Conservation (phyloP, 2,329 filamentous ascomycete genomes). For the Exophiala sp. region DNA sequence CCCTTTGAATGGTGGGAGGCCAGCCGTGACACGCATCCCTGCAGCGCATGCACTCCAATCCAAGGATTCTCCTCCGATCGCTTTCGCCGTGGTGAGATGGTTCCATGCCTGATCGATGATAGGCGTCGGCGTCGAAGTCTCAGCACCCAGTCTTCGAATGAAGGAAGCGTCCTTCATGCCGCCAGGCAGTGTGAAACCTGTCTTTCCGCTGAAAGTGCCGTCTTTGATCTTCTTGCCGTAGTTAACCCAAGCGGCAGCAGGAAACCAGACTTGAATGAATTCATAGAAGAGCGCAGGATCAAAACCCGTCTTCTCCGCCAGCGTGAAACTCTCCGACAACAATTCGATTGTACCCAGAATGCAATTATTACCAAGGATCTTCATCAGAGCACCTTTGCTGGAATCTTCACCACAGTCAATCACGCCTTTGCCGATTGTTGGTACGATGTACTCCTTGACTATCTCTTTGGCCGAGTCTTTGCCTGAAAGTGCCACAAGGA, state of each 20-base stretch:
- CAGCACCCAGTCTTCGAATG: constrained; percentile 6
- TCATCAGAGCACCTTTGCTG: constrained; percentile 5
- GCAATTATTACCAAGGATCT: constrained; percentile 8
- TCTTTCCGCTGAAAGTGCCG: constrained; percentile 7
- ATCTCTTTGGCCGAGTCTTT: background rate
- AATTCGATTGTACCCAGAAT: constrained; percentile 10
- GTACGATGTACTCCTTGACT: constrained; percentile 9
- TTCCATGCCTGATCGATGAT: constrained; percentile 11
- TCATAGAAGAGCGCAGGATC: constrained; percentile 7
- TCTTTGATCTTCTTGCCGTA: constrained; percentile 10
- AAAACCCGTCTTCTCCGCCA: constrained; percentile 11
- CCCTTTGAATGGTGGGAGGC: constrained; percentile 9
- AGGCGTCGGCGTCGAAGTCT: constrained; percentile 5
- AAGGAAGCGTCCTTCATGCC: constrained; percentile 9
- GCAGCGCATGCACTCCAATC: constrained; percentile 10
- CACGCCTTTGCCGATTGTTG: constrained; percentile 7
- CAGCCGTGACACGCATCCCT: constrained; percentile 6
- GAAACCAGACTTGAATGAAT: constrained; percentile 10
- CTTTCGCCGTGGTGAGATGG: constrained; percentile 7
- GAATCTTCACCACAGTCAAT: constrained; percentile 9
- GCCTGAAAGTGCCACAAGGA: constrained; percentile 7
- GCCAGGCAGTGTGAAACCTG: constrained; percentile 7
- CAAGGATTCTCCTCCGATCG: constrained; percentile 5
- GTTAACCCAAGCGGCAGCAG: constrained; percentile 8
- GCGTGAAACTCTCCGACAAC: constrained; percentile 6